A percentile compares a stretch with the other conserved stretches of the same genome.
phyloP scores from a whole-genome alignment of 2,329 filamentous ascomycete species.

The Plectosphaerella cucumerina region DNA sequence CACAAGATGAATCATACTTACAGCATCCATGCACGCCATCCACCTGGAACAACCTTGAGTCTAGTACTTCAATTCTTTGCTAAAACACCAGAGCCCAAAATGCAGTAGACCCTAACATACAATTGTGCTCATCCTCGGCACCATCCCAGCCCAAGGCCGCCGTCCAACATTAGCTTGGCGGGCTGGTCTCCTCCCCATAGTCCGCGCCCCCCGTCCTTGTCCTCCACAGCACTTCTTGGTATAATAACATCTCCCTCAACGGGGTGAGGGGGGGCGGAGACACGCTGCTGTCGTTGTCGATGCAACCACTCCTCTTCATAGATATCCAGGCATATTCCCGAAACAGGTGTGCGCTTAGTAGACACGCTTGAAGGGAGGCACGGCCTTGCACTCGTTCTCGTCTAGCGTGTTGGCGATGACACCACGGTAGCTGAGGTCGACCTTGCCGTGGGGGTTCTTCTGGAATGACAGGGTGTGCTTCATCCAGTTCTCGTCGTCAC shows the following conservation, averaged over 20 bases:
- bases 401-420: slow-evolving; percentile 84
- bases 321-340: not conserved
- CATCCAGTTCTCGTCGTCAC: slow-evolving; percentile 97
- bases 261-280: not conserved
- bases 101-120: not conserved
- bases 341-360: slow-evolving; percentile 51
- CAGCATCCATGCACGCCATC: too few species aligned
- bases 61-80: not conserved
- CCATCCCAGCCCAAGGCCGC: too few species aligned
- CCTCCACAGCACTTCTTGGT: not conserved
- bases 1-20: too few species aligned
- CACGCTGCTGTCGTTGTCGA: too few species aligned
- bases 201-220: too few species aligned
- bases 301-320: not conserved
- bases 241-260: not conserved
- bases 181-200: not conserved
- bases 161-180: too few species aligned
- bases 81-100: not conserved
- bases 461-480: slow-evolving; percentile 98
- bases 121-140: not conserved
- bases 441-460: slow-evolving; percentile 82
- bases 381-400: slow-evolving; percentile 91
- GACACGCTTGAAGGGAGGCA: slow-evolving; percentile 93
- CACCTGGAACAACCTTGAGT: not conserved
- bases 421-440: slow-evolving; percentile 80